phyloP scores from a whole-genome alignment of 805 yeast species.

The Myxozyma mucilagina region DNA sequence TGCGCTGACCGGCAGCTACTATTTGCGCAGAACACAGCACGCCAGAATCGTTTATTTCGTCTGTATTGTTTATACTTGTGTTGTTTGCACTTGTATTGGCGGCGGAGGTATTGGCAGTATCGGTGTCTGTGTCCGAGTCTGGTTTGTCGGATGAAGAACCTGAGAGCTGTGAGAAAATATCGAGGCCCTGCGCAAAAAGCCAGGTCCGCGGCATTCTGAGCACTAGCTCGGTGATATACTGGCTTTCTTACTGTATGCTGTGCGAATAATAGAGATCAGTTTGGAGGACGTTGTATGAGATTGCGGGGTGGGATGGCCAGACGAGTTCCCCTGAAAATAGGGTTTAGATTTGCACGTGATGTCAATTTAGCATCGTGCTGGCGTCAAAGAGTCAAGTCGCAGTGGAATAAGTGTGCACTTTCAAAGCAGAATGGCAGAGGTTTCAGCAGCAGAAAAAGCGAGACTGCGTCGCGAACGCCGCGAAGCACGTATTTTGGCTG shows the following conservation, averaged over 20 bases:
- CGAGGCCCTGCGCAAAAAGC: constrained; percentile 16
- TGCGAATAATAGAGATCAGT: too few relatives aligned
- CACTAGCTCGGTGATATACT: too few relatives aligned
- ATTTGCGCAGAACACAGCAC: constrained; percentile 3
- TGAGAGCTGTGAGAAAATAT: constrained; percentile 11
- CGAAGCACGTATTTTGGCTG: constrained; percentile 31
- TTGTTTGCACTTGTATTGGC: background rate
- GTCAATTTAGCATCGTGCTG: background rate
- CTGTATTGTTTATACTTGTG: background rate
- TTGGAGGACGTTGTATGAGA: too few relatives aligned
- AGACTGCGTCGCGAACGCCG: constrained; percentile 35
- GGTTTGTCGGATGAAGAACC: background rate
- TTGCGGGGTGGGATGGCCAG: too few relatives aligned
- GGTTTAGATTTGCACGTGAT: background rate
- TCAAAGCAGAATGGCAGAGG: constrained; percentile 1
- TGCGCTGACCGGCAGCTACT: constrained; percentile 6
- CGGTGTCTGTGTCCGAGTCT: background rate
- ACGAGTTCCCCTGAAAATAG: constrained; percentile 5
- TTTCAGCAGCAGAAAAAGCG: constrained; percentile 28
- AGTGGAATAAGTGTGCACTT: background rate
- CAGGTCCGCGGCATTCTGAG: constrained; percentile 10
- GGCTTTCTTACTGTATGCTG: too few relatives aligned
- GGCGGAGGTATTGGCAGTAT: background rate
- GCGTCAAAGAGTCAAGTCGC: background rate
- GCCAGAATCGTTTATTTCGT: background rate